Evolutionary conservation across 331 rosid genomes (phyloP), one percentile per base, ranked within the genome.

Genomic region (Dryas integrifolia): DNA sequence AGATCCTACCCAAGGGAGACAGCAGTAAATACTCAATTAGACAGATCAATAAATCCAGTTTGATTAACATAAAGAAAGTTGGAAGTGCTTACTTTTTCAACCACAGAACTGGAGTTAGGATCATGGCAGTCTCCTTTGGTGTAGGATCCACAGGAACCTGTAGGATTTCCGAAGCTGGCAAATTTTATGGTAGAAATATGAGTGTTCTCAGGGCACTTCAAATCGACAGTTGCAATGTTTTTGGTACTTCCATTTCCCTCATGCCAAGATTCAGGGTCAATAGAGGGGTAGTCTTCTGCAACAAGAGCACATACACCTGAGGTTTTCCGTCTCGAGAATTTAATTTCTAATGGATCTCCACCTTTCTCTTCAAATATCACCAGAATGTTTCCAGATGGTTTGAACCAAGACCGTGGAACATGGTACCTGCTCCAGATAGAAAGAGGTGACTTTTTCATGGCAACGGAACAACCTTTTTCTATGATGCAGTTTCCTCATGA

Each of bases 401-500:
- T 93, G 90, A 93, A 91, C 97, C 98, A 93, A 61, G 98, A 91
- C 69, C 97, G 78, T 51, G 98, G 98, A 82, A 93, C 90, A 70
- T 93, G 98, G 77, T 93, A 93, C 98, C 98, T 93, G 77, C 40
- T 58, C 58, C 79, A 77, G 30, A 65, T 75, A 72, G 56, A 66
- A 56, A 65, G 6, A 15, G 0, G 43, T 48, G 16, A 72, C 52
- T 39, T 40, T 58, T 44, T 65, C 44, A 45, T 58, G 40, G 73
- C 30, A 74, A 65, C 4, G 60, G 35, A n/a, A 51, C 7, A 26
- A 15, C 7, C 5, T 44, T 65, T 47, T 53, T 65, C 46, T 10
- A 9, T 9, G 7, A 3, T 14, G 39, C 64, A 65, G 14, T 65
- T 26, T 11, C 9, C 39, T 59, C 9, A 21, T 47, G 4, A 57